These are phyloP conservation scores for Babesia ovata DNA, from an alignment of 169 alveolate genomes.

Conservation along the genomic window DNA sequence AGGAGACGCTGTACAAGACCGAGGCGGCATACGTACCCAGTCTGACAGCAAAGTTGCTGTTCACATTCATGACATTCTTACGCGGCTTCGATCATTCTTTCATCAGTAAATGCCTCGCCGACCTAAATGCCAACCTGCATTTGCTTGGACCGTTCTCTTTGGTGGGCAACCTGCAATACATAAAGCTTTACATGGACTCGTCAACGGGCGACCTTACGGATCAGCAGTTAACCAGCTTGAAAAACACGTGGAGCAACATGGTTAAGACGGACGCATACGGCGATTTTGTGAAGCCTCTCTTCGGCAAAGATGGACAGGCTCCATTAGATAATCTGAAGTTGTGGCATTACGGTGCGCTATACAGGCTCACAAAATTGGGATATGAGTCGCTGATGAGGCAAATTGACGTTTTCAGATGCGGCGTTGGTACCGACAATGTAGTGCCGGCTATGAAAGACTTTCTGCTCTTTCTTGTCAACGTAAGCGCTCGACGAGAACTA, in stretches of 20 bases:
- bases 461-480: slow-evolving; percentile 9
- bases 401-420: slow-evolving; percentile 1
- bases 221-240: slow-evolving; percentile 11
- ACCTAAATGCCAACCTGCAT: slow-evolving; percentile 57
- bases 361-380: slow-evolving; percentile 13
- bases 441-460: slow-evolving; percentile 33
- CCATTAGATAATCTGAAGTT: slow-evolving; percentile 50
- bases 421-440: not conserved
- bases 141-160: slow-evolving; percentile 48
- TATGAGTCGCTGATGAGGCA: not conserved
- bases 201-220: not conserved
- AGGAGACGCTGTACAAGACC: slow-evolving; percentile 43
- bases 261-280: slow-evolving; percentile 19
- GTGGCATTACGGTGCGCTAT: slow-evolving; percentile 45
- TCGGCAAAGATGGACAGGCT: slow-evolving; percentile 1
- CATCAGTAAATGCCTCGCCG: slow-evolving; percentile 57
- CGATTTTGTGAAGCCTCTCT: slow-evolving; percentile 16
- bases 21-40: slow-evolving; percentile 43
- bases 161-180: slow-evolving; percentile 49
- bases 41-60: slow-evolving; percentile 25
- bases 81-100: slow-evolving; percentile 26
- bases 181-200: slow-evolving; percentile 18
- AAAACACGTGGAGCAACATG: slow-evolving; percentile 36
- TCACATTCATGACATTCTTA: slow-evolving; percentile 20
- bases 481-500: not conserved